These are phyloP conservation scores for Pseudodiploospora longispora DNA, from an alignment of 2,329 filamentous ascomycete species.

Conservation along the genomic window DNA sequence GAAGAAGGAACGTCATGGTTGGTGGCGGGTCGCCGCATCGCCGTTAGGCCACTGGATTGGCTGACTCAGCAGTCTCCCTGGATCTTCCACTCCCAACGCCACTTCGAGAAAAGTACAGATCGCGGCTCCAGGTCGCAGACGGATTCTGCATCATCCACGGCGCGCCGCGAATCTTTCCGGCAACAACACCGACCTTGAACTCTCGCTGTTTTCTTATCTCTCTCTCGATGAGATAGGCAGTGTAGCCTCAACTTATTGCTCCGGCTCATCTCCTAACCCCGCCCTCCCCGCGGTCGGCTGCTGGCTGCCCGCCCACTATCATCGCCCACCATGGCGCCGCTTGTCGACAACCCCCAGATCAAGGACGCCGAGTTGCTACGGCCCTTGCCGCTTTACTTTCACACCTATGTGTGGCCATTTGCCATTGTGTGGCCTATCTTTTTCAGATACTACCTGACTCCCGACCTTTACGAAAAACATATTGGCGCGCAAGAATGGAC, in stretches of 20 bases:
- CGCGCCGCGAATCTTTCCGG: slow-evolving; percentile 1
- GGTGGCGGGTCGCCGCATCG: no score
- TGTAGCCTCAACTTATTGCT: slow-evolving; percentile 1
- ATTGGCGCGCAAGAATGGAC: slow-evolving; percentile 97
- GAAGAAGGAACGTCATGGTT: no score
- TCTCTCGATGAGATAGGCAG: slow-evolving; percentile 4
- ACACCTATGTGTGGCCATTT: slow-evolving; percentile 92
- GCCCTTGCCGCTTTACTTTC: slow-evolving; percentile 70
- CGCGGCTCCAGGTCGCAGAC: slow-evolving; percentile 5
- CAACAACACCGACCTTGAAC: background rate
- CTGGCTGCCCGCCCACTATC: background rate
- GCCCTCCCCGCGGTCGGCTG: background rate
- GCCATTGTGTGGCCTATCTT: slow-evolving; percentile 87
- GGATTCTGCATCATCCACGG: background rate
- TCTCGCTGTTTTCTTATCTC: background rate
- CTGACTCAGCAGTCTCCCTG: slow-evolving; percentile 3
- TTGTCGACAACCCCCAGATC: slow-evolving; percentile 90
- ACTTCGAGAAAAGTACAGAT: slow-evolving; percentile 13
- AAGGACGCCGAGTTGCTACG: slow-evolving; percentile 80
- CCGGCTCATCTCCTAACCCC: background rate
- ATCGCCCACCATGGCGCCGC: slow-evolving; percentile 52
- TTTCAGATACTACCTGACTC: slow-evolving; percentile 75
- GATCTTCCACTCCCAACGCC: slow-evolving; percentile 4
- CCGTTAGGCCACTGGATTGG: background rate
- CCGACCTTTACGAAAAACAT: slow-evolving; percentile 80